Evolutionary conservation across 2,329 filamentous ascomycete species (phyloP).

Genomic region (Alternaria consortialis): DNA sequence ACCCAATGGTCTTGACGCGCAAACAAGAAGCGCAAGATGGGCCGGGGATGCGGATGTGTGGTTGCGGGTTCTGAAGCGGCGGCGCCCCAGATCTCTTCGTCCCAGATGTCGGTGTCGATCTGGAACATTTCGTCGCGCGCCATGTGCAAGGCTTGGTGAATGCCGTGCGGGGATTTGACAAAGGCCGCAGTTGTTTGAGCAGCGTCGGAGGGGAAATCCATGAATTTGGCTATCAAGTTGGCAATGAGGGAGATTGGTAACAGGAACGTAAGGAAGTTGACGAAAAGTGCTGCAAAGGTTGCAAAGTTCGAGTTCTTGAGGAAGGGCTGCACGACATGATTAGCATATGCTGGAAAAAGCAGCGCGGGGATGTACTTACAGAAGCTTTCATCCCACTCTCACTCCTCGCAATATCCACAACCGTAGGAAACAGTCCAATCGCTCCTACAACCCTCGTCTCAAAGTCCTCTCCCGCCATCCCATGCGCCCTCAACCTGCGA

Average conservation of each 20-base stretch:
- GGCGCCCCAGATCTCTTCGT: slow-evolving; percentile 67
- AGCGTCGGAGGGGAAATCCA: slow-evolving; percentile 55
- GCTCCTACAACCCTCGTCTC: slow-evolving; percentile 41
- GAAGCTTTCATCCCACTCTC: slow-evolving; percentile 53
- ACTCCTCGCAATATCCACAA: slow-evolving; percentile 58
- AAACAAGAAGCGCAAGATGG: slow-evolving; percentile 67
- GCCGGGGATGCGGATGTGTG: slow-evolving; percentile 44
- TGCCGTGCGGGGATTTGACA: slow-evolving; percentile 58
- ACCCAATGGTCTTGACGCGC: slow-evolving; percentile 70
- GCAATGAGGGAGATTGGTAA: slow-evolving; percentile 54
- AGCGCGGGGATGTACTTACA: slow-evolving; percentile 39
- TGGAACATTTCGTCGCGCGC: slow-evolving; percentile 66
- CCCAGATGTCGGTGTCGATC: slow-evolving; percentile 66
- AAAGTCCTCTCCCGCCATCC: slow-evolving; percentile 29
- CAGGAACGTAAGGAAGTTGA: slow-evolving; percentile 54
- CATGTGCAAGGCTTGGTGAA: slow-evolving; percentile 67
- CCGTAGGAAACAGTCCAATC: slow-evolving; percentile 58
- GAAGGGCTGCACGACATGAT: slow-evolving; percentile 28
- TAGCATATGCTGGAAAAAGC: slow-evolving; percentile 3
- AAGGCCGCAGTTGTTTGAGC: slow-evolving; percentile 61
- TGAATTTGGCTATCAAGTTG: slow-evolving; percentile 54
- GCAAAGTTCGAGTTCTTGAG: slow-evolving; percentile 40
- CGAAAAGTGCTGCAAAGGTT: slow-evolving; percentile 47
- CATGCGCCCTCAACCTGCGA: slow-evolving; percentile 42
- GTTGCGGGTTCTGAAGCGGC: slow-evolving; percentile 32